Base-by-base conservation (phyloP, 371 early-diverging fungal species). In the Batkoa obscura region DNA sequence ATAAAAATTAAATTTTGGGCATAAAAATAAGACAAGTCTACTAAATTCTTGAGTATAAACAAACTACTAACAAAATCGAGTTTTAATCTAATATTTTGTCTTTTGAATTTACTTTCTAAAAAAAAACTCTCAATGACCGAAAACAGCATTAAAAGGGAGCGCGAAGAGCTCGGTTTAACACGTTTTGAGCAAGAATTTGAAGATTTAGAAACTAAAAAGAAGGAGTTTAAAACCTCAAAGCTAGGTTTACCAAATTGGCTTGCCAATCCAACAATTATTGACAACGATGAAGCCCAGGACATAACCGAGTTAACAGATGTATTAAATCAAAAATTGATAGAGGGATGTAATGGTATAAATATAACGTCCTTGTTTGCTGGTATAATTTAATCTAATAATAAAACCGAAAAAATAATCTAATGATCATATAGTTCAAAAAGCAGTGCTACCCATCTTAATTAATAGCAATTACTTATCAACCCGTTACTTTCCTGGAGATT, bases 181-280 rank as follows among this genome's bases (percentile, higher is more conserved):
- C 23, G 23, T 46, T 91, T 86, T 61, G 23, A 23, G 23, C 23
- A 23, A 23, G 23, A 23, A 23, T 23, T 23, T 23, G 23, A 23
- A 23, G 45, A 45, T 5, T 15, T 13, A 48, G 55, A 55, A 33
- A 31, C 42, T 23, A 39, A 10, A 42, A 30, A 61, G 41, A 62
- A 57, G 4, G 50, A 59, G 42, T 57, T 54, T 2, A 38, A 56
- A 8, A 31, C 33, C 23, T 61, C 55, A 34, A 33, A 58, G 33
- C 23, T 84, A 77, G 89, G 90, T 65, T 74, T 93, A 31, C 90
- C 93, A 0, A 72, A 74, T 46, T 93, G 90, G 90, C 66, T 93
- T 13, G 73, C 81, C 1, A 74, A 86, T 17, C 94, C 94, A 0
- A 80, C 75, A 0, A 65, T 71, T 43, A 70, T 93, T 13, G 72